A percentile compares a stretch with the other conserved stretches of the same genome.
Evolutionary conservation across 345 rosid genomes (phyloP).

Genomic region (Populus tremula): DNA sequence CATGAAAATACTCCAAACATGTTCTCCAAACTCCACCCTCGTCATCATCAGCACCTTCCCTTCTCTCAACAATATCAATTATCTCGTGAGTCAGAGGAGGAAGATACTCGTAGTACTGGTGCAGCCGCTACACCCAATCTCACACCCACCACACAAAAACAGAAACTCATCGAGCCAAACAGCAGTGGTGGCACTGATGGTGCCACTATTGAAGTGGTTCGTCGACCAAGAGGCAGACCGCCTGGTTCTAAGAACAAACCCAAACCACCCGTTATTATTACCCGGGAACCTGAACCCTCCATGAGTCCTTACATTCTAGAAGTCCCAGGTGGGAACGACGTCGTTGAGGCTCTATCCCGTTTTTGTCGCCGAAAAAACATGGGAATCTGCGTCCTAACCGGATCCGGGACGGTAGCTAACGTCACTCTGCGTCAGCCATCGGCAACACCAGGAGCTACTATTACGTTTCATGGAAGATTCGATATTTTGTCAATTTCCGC

Average conservation of each 20-base stretch:
- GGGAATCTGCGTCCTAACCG: constrained; percentile 68
- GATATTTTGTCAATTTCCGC: constrained; percentile 87
- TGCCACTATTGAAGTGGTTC: constrained; percentile 64
- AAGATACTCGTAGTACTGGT: constrained; percentile 20
- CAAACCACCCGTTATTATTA: constrained; percentile 56
- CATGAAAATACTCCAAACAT: constrained; percentile 31
- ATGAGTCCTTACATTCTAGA: constrained; percentile 93
- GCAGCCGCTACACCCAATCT: constrained; percentile 4
- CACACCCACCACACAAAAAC: not conserved
- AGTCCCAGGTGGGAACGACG: constrained; percentile 68
- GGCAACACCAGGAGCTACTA: constrained; percentile 64
- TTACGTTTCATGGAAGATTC: constrained; percentile 85
- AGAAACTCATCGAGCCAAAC: constrained; percentile 5
- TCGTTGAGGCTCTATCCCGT: constrained; percentile 53
- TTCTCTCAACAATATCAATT: constrained; percentile 50
- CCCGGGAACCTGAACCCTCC: constrained; percentile 62
- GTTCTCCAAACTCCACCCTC: constrained; percentile 55
- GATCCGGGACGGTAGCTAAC: constrained; percentile 83
- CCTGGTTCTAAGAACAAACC: constrained; percentile 92
- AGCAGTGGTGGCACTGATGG: constrained; percentile 42
- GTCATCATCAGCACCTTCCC: constrained; percentile 35
- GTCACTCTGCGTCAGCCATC: constrained; percentile 85
- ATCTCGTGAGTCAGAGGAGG: constrained; percentile 36
- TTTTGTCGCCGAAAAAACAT: constrained; percentile 64
- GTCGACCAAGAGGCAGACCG: constrained; percentile 86